Evolutionary conservation across 192 early-diverging fungal genomes (phyloP).

Genomic region (Linnemannia zychae): DNA sequence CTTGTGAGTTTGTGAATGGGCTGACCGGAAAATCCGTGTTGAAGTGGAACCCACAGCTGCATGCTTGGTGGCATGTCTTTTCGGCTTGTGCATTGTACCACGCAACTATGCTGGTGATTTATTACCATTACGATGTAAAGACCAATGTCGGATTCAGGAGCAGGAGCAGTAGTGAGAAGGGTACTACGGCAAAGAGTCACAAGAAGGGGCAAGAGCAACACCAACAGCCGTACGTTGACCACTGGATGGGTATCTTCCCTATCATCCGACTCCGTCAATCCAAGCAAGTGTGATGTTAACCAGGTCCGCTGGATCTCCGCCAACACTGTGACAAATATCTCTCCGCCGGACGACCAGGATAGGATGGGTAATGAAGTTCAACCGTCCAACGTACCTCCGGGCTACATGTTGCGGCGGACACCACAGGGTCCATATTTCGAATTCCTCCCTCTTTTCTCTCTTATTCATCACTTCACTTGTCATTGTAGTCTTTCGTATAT

Average conservation of each 20-base stretch:
- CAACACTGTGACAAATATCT: too few relatives aligned
- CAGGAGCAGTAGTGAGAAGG: not conserved
- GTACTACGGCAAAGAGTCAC: too few relatives aligned
- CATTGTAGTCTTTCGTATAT: not conserved
- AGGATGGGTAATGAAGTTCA: too few relatives aligned
- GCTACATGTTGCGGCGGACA: not conserved
- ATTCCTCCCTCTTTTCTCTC: not conserved
- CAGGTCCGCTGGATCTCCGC: too few relatives aligned
- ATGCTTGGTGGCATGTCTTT: slow-evolving; percentile 76
- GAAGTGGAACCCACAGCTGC: slow-evolving; percentile 66
- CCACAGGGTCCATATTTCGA: not conserved
- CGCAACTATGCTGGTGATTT: slow-evolving; percentile 28
- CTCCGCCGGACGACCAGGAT: too few relatives aligned
- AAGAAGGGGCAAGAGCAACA: not conserved
- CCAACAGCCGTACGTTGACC: slow-evolving; percentile 19
- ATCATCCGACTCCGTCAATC: slow-evolving; percentile 17
- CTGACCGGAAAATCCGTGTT: slow-evolving; percentile 16
- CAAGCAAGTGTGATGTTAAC: not conserved
- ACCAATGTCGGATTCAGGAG: not conserved
- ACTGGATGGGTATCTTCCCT: slow-evolving; percentile 20
- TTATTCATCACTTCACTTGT: too few relatives aligned
- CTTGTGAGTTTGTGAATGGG: slow-evolving; percentile 47
- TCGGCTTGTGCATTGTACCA: slow-evolving; percentile 35
- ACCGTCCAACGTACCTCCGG: not conserved
- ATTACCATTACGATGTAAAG: slow-evolving; percentile 27